These are phyloP conservation scores for Magnolia changhungtana DNA, from an alignment of 164 flowering plant genomes.

Conservation along the genomic window DNA sequence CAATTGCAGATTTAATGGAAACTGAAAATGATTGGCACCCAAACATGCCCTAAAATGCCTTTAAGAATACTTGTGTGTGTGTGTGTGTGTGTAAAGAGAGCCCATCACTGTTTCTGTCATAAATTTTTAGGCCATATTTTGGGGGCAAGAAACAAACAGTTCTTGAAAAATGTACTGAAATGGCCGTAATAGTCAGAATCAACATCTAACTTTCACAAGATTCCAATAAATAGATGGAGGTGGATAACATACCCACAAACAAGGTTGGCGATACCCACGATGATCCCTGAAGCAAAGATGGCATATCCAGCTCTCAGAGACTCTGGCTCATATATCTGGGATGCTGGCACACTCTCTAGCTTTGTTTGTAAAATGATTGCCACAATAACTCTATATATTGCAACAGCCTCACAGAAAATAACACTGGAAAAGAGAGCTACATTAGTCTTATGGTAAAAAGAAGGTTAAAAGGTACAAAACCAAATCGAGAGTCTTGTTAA, in stretches of 20 bases:
- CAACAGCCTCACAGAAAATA: slow-evolving; percentile 97
- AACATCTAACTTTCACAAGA: neutral
- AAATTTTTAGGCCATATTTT: neutral
- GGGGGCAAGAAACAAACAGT: neutral
- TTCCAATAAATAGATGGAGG: neutral
- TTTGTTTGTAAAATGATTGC: slow-evolving; percentile 96
- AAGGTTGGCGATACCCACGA: slow-evolving; percentile 96
- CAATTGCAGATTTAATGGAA: no score
- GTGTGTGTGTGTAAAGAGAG: no score
- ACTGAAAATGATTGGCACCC: no score
- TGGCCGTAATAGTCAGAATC: neutral
- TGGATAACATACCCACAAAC: slow-evolving; percentile 67
- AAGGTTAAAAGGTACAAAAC: neutral
- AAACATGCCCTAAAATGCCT: no score
- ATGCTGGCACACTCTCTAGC: slow-evolving; percentile 83
- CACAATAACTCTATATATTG: slow-evolving; percentile 96
- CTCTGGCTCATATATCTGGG: slow-evolving; percentile 69
- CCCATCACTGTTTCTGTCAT: no score
- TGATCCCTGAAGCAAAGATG: slow-evolving; percentile 92
- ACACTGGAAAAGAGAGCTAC: slow-evolving; percentile 47
- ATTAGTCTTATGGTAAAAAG: neutral
- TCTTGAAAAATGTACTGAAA: neutral
- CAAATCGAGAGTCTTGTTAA: neutral
- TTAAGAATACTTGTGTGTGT: no score
- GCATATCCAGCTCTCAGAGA: slow-evolving; percentile 98